A percentile compares a stretch with the other conserved stretches of the same genome.
phyloP scores from a whole-genome alignment of 345 rosid genomes.

The Turritis glabra region DNA sequence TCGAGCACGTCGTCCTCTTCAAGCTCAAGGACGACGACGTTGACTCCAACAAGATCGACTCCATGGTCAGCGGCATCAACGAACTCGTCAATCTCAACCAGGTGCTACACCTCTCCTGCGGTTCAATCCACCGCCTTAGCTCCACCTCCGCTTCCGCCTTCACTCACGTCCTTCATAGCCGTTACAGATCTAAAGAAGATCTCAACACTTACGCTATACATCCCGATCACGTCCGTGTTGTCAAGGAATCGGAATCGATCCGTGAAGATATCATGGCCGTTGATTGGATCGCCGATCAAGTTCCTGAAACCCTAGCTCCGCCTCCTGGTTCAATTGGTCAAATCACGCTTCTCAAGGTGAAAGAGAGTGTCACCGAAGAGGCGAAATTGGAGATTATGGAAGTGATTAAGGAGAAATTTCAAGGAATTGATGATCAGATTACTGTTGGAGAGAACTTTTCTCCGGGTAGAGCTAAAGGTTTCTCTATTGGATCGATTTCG shows the following conservation, averaged over 20 bases:
- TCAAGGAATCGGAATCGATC: conserved; percentile 56
- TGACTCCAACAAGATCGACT: conserved; percentile 44
- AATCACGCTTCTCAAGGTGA: conserved; percentile 54
- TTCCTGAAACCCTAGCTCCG: conserved; percentile 31
- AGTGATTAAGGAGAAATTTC: conserved; percentile 47
- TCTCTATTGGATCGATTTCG: conserved; percentile 63
- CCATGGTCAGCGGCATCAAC: conserved; percentile 64
- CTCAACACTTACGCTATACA: conserved; percentile 55
- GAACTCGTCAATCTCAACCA: conserved; percentile 52
- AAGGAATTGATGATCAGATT: conserved; percentile 44
- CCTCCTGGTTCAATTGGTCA: conserved; percentile 52
- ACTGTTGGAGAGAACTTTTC: conserved; percentile 78
- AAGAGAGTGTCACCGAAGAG: conserved; percentile 49
- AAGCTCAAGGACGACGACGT: conserved; percentile 58
- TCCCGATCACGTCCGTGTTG: conserved; percentile 65
- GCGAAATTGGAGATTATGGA: conserved; percentile 56
- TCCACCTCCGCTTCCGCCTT: conserved; percentile 45
- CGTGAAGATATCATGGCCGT: conserved; percentile 84
- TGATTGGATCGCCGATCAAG: conserved; percentile 64
- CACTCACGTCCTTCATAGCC: conserved; percentile 92
- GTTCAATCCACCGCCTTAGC: conserved; percentile 48
- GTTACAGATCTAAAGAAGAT: conserved; percentile 62
- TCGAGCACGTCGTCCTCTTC: conserved; percentile 87
- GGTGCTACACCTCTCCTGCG: conserved; percentile 68
- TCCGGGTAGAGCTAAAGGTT: conserved; percentile 73